Evolutionary conservation across 148 eudicot species (phyloP).

Genomic region (Polygonum maritimum): DNA sequence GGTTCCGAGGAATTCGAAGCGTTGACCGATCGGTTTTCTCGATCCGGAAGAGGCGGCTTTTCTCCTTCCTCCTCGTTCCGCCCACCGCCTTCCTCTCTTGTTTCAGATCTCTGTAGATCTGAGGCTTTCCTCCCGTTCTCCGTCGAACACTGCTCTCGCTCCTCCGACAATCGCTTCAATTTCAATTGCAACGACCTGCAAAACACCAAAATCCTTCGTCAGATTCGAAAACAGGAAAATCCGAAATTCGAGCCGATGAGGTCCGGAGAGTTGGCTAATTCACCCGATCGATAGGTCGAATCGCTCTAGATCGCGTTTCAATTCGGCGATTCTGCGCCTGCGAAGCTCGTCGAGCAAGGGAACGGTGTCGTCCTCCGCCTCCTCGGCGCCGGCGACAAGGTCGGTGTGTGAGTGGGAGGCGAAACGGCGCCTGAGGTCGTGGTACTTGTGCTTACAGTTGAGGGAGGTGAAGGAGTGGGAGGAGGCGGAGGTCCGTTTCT

Average conservation of each 20-base stretch:
- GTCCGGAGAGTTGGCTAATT: constrained; percentile 11
- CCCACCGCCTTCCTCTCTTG: constrained; percentile 11
- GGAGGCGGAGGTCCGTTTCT: constrained; percentile 24
- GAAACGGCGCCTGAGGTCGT: constrained; percentile 47
- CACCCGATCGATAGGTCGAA: constrained; percentile 57
- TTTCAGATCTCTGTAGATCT: constrained; percentile 16
- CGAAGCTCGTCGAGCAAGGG: constrained; percentile 51
- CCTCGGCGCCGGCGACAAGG: background rate
- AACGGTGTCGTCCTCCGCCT: constrained; percentile 9
- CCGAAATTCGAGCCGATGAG: background rate
- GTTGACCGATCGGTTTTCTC: constrained; percentile 20
- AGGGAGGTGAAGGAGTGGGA: constrained; percentile 24
- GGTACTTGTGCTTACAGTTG: constrained; percentile 33
- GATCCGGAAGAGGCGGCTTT: constrained; percentile 13
- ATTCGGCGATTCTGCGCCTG: constrained; percentile 45
- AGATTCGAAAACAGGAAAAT: background rate
- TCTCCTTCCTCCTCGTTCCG: constrained; percentile 9
- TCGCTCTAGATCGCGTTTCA: constrained; percentile 36
- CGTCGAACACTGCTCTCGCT: constrained; percentile 25
- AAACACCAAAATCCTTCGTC: no score
- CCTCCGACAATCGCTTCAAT: constrained; percentile 60
- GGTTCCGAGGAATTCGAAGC: constrained; percentile 25
- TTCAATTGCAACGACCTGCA: constrained; percentile 54
- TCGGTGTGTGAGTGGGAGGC: constrained; percentile 10
- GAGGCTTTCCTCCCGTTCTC: constrained; percentile 9